Evolutionary conservation across 129 eudicot genomes (phyloP).

Genomic region (Artemisia annua): DNA sequence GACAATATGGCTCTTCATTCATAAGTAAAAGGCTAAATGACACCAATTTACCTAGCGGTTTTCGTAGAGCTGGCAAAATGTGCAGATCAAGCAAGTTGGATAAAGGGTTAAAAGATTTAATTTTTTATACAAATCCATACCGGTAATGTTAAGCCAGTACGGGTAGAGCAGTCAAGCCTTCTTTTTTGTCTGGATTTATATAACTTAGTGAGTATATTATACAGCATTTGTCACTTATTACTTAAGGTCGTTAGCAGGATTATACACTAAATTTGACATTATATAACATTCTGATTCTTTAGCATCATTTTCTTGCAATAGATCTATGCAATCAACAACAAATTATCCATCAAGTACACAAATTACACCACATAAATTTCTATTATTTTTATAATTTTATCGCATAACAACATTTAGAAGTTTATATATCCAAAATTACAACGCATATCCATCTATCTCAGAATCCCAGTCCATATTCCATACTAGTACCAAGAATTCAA

Average conservation of each 20-base stretch:
- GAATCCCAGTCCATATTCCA: no score
- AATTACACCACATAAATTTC: neutral
- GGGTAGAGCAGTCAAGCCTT: no score
- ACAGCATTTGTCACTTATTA: no score
- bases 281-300: neutral
- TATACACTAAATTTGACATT: neutral
- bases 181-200: no score
- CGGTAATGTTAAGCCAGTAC: no score
- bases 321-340: constrained; percentile 6
- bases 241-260: no score
- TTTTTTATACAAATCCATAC: no score
- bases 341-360: neutral
- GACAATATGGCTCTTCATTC: neutral
- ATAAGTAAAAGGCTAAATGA: neutral
- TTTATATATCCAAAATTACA: neutral
- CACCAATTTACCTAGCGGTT: neutral
- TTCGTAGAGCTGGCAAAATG: neutral
- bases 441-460: neutral
- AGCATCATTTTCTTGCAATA: neutral
- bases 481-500: neutral
- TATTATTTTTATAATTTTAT: neutral
- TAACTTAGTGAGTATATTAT: no score
- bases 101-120: neutral
- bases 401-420: neutral
- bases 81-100: neutral